These are phyloP conservation scores for Beta macrorhiza DNA, from an alignment of 179 eudicot genomes.

Conservation along the genomic window DNA sequence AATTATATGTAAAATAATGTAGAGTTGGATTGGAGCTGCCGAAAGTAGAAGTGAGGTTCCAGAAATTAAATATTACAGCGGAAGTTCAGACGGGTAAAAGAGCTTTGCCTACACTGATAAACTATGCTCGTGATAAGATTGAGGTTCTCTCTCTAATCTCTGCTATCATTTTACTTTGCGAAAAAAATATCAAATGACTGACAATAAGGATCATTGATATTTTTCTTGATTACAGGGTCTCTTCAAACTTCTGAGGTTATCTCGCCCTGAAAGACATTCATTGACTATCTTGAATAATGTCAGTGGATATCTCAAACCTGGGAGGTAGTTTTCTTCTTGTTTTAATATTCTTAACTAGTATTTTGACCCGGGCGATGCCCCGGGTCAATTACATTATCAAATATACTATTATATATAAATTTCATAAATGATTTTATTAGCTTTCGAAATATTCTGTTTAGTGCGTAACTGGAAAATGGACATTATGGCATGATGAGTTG, in stretches of 20 bases:
- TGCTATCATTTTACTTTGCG: background rate
- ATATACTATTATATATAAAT: too few species aligned
- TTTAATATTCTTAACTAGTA: background rate
- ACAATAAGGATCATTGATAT: background rate
- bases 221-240: constrained; percentile 39
- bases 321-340: constrained; percentile 40
- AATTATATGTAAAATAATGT: background rate
- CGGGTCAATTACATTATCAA: too few species aligned
- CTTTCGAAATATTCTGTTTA: too few species aligned
- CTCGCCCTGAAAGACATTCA: constrained; percentile 55
- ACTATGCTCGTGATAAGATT: constrained; percentile 53
- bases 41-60: constrained; percentile 75
- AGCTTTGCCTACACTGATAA: constrained; percentile 82
- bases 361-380: too few species aligned
- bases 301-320: constrained; percentile 69
- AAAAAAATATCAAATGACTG: background rate
- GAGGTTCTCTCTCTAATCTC: constrained; percentile 45
- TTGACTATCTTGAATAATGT: constrained; percentile 62
- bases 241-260: constrained; percentile 46
- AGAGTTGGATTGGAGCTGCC: constrained; percentile 80
- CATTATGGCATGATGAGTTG: too few species aligned
- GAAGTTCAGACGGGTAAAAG: constrained; percentile 71
- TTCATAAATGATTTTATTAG: too few species aligned
- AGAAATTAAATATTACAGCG: constrained; percentile 50
- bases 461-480: too few species aligned